A percentile compares a stretch with the other conserved stretches of the same genome.
These are phyloP conservation scores for Lithospermum erythrorhizon DNA, from an alignment of 257 asterid species.

Conservation along the genomic window DNA sequence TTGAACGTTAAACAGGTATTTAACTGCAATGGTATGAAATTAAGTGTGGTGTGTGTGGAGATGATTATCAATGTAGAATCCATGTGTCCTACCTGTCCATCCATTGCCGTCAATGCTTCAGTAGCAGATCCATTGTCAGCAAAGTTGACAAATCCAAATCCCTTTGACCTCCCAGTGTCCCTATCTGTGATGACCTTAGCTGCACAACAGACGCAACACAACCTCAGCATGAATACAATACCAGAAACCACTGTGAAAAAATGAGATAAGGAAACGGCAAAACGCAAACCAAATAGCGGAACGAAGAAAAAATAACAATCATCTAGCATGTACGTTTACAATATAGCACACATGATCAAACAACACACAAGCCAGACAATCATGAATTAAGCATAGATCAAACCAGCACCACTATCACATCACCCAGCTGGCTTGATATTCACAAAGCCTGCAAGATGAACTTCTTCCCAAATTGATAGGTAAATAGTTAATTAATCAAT, in stretches of 20 bases:
- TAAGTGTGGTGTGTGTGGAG: too few species aligned
- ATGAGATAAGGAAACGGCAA: too few species aligned
- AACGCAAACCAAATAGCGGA: background rate
- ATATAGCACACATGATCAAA: background rate
- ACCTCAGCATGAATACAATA: background rate
- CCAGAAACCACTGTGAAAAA: background rate
- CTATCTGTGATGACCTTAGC: slow-evolving; percentile 67
- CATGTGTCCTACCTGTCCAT: slow-evolving; percentile 54
- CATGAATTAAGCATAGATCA: too few species aligned
- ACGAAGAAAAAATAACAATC: slow-evolving; percentile 4
- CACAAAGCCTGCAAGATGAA: too few species aligned
- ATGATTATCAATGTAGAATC: background rate
- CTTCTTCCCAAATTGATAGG: too few species aligned
- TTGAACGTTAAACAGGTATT: too few species aligned
- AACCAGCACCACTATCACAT: too few species aligned
- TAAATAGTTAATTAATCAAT: too few species aligned
- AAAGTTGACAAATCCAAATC: slow-evolving; percentile 75
- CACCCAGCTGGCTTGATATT: too few species aligned
- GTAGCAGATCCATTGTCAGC: slow-evolving; percentile 37
- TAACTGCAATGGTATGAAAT: too few species aligned
- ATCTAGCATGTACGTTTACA: background rate
- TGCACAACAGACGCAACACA: slow-evolving; percentile 14
- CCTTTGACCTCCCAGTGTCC: slow-evolving; percentile 67
- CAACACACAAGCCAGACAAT: too few species aligned
- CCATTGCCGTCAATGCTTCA: slow-evolving; percentile 70